Conservation (phyloP, 2,329 filamentous ascomycete species). For the Fusarium heterosporum region DNA sequence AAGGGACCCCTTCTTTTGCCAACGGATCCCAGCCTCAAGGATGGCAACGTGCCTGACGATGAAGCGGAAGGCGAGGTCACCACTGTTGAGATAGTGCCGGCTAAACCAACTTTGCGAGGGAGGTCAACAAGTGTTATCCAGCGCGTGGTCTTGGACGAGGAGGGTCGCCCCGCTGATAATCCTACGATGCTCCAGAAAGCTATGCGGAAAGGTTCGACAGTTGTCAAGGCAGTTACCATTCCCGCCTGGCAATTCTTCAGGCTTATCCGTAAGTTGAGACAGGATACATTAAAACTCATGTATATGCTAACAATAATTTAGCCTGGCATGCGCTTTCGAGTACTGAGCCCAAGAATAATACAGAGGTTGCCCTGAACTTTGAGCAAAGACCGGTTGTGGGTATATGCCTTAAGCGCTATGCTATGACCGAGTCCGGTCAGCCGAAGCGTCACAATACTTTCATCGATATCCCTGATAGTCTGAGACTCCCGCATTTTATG, state of each 20-base stretch:
- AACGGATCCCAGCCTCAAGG: constrained; percentile 16
- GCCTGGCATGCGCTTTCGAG: constrained; percentile 82
- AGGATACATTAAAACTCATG: background rate
- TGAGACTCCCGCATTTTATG: constrained; percentile 92
- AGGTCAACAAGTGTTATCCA: constrained; percentile 72
- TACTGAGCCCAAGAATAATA: constrained; percentile 70
- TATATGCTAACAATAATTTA: constrained; percentile 58
- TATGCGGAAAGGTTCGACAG: constrained; percentile 61
- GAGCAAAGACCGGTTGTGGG: constrained; percentile 87
- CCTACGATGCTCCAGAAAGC: constrained; percentile 57
- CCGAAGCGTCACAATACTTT: constrained; percentile 81
- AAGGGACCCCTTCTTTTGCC: constrained; percentile 14
- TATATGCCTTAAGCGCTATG: constrained; percentile 91
- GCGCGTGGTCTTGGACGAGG: constrained; percentile 66
- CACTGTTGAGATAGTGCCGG: constrained; percentile 44
- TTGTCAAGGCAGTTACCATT: constrained; percentile 87
- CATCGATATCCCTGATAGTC: constrained; percentile 85
- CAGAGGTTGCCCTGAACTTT: constrained; percentile 90
- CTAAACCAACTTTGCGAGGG: constrained; percentile 54
- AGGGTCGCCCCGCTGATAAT: constrained; percentile 59
- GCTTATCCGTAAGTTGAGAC: constrained; percentile 77
- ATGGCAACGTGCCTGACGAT: constrained; percentile 22
- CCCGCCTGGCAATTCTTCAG: constrained; percentile 98
- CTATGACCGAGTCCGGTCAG: constrained; percentile 74
- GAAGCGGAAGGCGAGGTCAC: constrained; percentile 36